phyloP scores from a whole-genome alignment of 2,329 filamentous ascomycete species.

The Drechslerella dactyloides region DNA sequence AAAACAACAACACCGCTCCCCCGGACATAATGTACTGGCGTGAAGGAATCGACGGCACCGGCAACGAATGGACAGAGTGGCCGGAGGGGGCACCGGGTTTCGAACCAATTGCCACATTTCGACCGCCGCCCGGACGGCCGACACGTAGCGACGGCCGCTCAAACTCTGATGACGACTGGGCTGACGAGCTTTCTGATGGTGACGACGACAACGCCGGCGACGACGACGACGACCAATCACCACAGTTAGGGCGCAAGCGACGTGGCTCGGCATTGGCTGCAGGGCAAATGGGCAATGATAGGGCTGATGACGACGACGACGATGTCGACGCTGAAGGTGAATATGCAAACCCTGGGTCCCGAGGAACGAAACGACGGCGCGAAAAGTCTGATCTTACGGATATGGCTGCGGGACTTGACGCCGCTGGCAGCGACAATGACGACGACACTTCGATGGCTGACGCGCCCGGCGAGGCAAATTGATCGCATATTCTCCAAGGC shows the following conservation, averaged over 20 bases:
- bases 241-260: too few relatives aligned
- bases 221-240: slow-evolving; percentile 1
- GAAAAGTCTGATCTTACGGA: slow-evolving; percentile 27
- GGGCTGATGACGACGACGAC: neutral
- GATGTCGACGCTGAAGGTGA: slow-evolving; percentile 17
- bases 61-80: slow-evolving; percentile 45
- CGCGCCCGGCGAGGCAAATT: slow-evolving; percentile 10
- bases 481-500: neutral
- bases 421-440: slow-evolving; percentile 2
- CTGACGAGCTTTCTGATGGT: slow-evolving; percentile 7
- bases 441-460: slow-evolving; percentile 40
- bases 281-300: slow-evolving; percentile 4
- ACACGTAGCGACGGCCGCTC: neutral
- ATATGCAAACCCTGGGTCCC: slow-evolving; percentile 15
- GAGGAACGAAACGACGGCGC: slow-evolving; percentile 32
- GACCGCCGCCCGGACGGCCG: slow-evolving; percentile 2
- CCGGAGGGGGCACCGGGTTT: slow-evolving; percentile 23
- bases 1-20: slow-evolving; percentile 24
- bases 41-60: slow-evolving; percentile 22
- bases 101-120: slow-evolving; percentile 40
- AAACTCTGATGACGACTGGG: slow-evolving; percentile 19
- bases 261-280: too few relatives aligned
- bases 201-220: slow-evolving; percentile 8
- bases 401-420: slow-evolving; percentile 5
- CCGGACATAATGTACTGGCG: slow-evolving; percentile 44